Conservation (phyloP, 1,284 basidiomycete species). For the Irpex sp. region DNA sequence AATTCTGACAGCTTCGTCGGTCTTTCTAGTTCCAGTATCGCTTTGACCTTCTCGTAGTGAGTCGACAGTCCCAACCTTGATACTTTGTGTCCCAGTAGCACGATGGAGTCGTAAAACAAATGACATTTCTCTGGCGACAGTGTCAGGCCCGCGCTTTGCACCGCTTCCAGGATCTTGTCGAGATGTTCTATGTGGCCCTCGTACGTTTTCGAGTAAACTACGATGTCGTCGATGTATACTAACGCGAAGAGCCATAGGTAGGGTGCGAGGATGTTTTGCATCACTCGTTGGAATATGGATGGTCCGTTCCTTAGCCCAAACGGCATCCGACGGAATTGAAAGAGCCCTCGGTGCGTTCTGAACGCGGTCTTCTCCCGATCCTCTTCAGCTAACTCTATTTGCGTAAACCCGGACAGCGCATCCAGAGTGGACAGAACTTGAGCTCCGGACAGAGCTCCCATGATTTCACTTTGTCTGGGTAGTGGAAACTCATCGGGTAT, state of each 20-base stretch:
- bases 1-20: too few relatives aligned
- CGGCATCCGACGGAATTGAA: too few relatives aligned
- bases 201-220: constrained; percentile 28
- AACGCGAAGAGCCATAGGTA: constrained; percentile 35
- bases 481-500: constrained; percentile 38
- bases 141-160: constrained; percentile 11
- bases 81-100: constrained; percentile 21
- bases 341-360: constrained; percentile 29
- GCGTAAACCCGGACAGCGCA: constrained; percentile 36
- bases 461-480: constrained; percentile 33
- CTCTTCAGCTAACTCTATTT: constrained; percentile 27
- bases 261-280: constrained; percentile 32
- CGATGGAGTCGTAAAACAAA: constrained; percentile 27
- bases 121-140: constrained; percentile 30
- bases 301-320: too few relatives aligned
- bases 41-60: too few relatives aligned
- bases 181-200: constrained; percentile 7
- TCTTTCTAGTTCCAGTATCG: too few relatives aligned
- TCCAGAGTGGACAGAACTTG: constrained; percentile 32
- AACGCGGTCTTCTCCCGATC: constrained; percentile 33
- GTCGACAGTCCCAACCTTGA: too few relatives aligned
- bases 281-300: constrained; percentile 33
- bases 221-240: constrained; percentile 36
- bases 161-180: background rate
- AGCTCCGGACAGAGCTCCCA: constrained; percentile 28